Evolutionary conservation across 768 basidiomycete genomes (phyloP).

Genomic region (Lentinula boryana): DNA sequence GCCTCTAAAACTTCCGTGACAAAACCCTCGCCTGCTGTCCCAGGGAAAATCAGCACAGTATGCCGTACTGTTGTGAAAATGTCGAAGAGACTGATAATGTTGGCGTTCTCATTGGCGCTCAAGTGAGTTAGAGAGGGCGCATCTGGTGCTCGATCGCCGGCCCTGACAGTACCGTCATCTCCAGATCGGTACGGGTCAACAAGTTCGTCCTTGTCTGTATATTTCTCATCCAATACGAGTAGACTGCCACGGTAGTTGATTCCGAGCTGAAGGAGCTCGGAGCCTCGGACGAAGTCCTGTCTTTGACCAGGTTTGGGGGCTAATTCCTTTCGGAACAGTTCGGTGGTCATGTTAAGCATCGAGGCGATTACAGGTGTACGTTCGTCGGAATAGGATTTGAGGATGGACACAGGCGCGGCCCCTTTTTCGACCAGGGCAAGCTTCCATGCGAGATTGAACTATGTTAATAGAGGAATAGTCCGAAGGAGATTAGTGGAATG

Average conservation of each 20-base stretch:
- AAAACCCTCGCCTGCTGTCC: not conserved
- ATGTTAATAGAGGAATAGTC: not conserved
- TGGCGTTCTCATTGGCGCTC: not conserved
- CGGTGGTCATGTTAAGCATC: slow-evolving; percentile 35
- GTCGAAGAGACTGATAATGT: slow-evolving; percentile 17
- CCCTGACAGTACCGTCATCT: slow-evolving; percentile 14
- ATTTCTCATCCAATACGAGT: slow-evolving; percentile 28
- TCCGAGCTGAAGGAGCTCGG: slow-evolving; percentile 28
- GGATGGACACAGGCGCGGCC: slow-evolving; percentile 25
- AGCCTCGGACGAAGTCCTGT: not conserved
- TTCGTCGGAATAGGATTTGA: slow-evolving; percentile 35
- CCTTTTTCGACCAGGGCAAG: slow-evolving; percentile 33
- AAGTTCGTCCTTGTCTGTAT: slow-evolving; percentile 5
- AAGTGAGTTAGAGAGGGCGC: slow-evolving; percentile 19
- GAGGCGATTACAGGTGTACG: slow-evolving; percentile 39
- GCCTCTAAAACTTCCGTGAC: not conserved
- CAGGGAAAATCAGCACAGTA: slow-evolving; percentile 24
- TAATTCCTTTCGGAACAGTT: slow-evolving; percentile 19
- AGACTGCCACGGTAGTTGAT: slow-evolving; percentile 40
- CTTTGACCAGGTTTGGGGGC: not conserved
- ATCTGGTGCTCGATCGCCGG: slow-evolving; percentile 31
- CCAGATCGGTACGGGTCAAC: slow-evolving; percentile 11
- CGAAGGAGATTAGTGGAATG: not conserved
- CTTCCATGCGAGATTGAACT: slow-evolving; percentile 43
- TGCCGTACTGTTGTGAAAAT: slow-evolving; percentile 20